Evolutionary conservation across 2,329 filamentous ascomycete genomes (phyloP).

Genomic region (Aspergillus aculeatinus): DNA sequence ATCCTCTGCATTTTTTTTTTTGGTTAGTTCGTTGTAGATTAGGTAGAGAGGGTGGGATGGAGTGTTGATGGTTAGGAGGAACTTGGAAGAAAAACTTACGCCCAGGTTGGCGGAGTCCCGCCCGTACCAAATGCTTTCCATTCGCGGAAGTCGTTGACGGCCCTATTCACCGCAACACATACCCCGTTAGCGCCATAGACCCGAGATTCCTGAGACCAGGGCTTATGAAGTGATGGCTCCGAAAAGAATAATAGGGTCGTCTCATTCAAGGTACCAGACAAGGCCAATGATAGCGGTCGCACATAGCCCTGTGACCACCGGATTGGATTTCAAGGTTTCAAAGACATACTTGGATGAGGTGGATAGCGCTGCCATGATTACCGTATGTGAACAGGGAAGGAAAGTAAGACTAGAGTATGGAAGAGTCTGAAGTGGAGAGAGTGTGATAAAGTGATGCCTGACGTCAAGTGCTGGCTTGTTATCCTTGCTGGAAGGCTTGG

Average conservation of each 20-base stretch:
- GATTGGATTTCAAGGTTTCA: not conserved
- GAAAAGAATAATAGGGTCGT: not conserved
- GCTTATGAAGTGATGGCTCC: no score
- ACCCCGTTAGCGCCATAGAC: not conserved
- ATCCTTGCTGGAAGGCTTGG: not conserved
- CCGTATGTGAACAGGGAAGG: not conserved
- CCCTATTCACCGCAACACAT: not conserved
- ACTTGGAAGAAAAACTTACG: not conserved
- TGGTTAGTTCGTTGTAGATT: no score
- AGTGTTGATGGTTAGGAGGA: no score
- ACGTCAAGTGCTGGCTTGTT: not conserved
- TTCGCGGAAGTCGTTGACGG: not conserved
- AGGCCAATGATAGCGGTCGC: not conserved
- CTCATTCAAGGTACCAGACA: not conserved
- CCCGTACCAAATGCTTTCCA: slow-evolving; percentile 1
- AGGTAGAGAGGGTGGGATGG: no score
- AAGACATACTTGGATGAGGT: not conserved
- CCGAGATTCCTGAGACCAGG: not conserved
- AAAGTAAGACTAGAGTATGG: not conserved
- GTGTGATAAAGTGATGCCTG: not conserved
- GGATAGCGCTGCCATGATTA: not conserved
- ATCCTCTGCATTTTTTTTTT: not conserved
- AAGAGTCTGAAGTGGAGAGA: not conserved
- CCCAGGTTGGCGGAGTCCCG: not conserved
- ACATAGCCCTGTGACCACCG: not conserved